Evolutionary conservation across 495 filamentous ascomycete species (phyloP).

Genomic region (Evansstolkia leycettana): DNA sequence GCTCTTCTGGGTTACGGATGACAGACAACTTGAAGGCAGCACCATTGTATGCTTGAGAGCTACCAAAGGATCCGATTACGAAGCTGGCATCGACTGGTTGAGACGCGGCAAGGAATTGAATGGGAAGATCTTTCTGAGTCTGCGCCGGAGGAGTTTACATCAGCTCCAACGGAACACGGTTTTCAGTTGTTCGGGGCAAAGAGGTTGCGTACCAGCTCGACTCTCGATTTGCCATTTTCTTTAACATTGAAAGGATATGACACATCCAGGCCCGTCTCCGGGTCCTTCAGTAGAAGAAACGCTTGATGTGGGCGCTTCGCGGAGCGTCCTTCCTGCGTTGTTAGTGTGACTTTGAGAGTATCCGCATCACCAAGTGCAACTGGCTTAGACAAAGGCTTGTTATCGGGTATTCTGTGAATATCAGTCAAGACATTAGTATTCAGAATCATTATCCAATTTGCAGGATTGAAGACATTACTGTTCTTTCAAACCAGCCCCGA

Average conservation of each 20-base stretch:
- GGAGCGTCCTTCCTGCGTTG: constrained; percentile 64
- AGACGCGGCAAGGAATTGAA: constrained; percentile 59
- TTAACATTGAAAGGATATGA: constrained; percentile 79
- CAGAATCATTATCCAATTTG: not conserved
- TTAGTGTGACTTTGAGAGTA: constrained; percentile 70
- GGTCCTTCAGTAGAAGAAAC: constrained; percentile 72
- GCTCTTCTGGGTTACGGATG: constrained; percentile 44
- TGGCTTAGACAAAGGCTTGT: constrained; percentile 49
- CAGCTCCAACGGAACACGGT: constrained; percentile 7
- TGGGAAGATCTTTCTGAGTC: constrained; percentile 82
- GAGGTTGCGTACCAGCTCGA: constrained; percentile 62
- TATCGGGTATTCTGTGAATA: constrained; percentile 44
- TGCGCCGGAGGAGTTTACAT: constrained; percentile 23
- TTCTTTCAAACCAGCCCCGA: constrained; percentile 54
- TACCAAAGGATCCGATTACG: constrained; percentile 78
- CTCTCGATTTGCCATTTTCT: constrained; percentile 71
- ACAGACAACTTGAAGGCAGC: constrained; percentile 58
- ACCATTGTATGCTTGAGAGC: constrained; percentile 48
- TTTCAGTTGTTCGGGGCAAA: not conserved
- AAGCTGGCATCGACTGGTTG: constrained; percentile 63
- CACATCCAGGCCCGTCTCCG: constrained; percentile 66
- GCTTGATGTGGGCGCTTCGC: constrained; percentile 84
- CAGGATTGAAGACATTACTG: constrained; percentile 38
- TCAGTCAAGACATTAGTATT: constrained; percentile 30
- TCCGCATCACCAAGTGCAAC: constrained; percentile 56